Conservation (phyloP, 805 yeast species). For the Diddensiella transvaalensis region DNA sequence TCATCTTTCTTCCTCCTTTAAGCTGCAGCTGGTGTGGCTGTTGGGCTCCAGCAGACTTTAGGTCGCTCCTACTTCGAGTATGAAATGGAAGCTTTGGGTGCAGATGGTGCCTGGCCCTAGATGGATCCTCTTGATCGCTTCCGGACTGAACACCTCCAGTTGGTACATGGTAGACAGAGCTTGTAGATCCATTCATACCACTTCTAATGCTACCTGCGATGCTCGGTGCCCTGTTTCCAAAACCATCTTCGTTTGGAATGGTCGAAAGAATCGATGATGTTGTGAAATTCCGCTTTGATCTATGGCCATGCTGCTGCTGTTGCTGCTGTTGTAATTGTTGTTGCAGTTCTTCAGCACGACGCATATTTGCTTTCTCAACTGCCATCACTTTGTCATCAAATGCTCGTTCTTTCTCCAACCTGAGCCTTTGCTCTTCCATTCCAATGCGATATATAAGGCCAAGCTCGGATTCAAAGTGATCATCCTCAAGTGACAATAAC, state of each 20-base stretch:
- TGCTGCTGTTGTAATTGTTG: not conserved
- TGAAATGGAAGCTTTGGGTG: slow-evolving; percentile 2
- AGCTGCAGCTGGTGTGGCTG: not conserved
- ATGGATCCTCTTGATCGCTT: not conserved
- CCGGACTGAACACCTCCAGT: not conserved
- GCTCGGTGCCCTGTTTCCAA: not conserved
- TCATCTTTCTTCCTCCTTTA: not conserved
- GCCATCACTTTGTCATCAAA: slow-evolving; percentile 37
- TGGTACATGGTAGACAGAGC: not conserved
- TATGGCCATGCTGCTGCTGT: not conserved
- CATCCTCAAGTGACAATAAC: slow-evolving; percentile 73
- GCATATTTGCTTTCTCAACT: slow-evolving; percentile 15
- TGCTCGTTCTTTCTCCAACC: slow-evolving; percentile 49
- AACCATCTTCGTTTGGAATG: not conserved
- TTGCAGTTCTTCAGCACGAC: not conserved
- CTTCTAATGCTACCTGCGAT: not conserved
- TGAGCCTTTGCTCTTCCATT: slow-evolving; percentile 45
- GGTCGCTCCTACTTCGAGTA: not conserved
- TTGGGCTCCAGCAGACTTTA: not conserved
- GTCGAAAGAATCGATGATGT: not conserved
- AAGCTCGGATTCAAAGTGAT: slow-evolving; percentile 80
- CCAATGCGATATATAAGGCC: slow-evolving; percentile 66
- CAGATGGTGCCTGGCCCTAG: not conserved
- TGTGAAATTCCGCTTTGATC: not conserved
- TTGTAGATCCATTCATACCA: not conserved